Base-by-base conservation (phyloP, 1,284 basidiomycete genomes). In the Macrocystidia cucumis region DNA sequence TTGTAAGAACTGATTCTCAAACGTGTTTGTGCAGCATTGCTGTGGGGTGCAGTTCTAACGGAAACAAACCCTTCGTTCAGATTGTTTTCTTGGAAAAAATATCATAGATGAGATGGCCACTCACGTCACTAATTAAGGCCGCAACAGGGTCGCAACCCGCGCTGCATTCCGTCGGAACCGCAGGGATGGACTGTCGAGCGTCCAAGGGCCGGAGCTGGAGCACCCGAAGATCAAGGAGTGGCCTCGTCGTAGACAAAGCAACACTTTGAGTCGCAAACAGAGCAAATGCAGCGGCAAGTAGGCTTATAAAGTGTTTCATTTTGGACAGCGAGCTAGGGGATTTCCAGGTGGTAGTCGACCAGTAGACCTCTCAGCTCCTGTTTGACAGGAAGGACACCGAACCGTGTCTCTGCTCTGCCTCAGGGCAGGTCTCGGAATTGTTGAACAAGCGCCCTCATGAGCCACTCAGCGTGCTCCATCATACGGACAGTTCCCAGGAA, bases 111-210 rank as follows among this genome's bases (percentile, higher is more conserved):
- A 16, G 16, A 27, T n/a, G n/a, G n/a, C 24, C n/a, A 38, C 51
- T 44, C 31, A 56, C 59, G 26, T 44, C 20, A 24, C 31, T 26
- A 39, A 60, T 31, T 32, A 49, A 43, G 24, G 29, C 35, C 35
- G 48, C 51, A 31, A 63, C 45, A 1, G 58, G 54, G 39, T 47
- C 44, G 42, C 65, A 68, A 7, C 23, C 38, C n/a, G 56, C 41
- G 23, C 50, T 35, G 35, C 67, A 68, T 32, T 59, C 45, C 0
- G 57, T 26, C 18, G 65, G 66, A 1, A 57, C 43, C n/a, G 41
- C 28, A 18, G 19, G 35, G 36, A 43, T 27, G 33, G 37, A 35
- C 40, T 44, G 38, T 35, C 45, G 40, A 41, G 35, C 29, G 27
- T 29, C 39, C 9, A 47, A 37, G n/a, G 25, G 12, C 17, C 20